A percentile compares a stretch with the other conserved stretches of the same genome.
Evolutionary conservation across 495 filamentous ascomycete genomes (phyloP).

Genomic region (Neurospora sp.): DNA sequence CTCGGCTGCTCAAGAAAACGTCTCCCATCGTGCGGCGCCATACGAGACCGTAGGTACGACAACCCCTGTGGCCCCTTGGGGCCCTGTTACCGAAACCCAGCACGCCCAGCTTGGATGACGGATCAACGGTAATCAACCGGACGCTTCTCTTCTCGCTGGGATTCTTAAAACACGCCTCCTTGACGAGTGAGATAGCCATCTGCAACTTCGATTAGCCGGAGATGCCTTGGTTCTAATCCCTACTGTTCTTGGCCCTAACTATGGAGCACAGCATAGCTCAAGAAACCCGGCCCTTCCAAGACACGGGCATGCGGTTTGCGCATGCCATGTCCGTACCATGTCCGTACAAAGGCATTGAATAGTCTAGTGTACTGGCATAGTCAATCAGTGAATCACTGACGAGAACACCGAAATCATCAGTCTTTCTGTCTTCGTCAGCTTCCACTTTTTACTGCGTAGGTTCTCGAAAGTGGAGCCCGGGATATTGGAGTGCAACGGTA

Average conservation of each 20-base stretch:
- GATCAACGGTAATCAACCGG: neutral
- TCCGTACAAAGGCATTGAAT: neutral
- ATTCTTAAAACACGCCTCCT: neutral
- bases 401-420: neutral
- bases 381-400: neutral
- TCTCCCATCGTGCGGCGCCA: neutral
- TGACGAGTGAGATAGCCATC: neutral
- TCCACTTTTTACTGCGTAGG: neutral
- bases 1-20: neutral
- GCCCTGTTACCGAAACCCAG: neutral
- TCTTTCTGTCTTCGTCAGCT: neutral
- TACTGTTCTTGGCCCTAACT: neutral
- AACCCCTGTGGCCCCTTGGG: neutral
- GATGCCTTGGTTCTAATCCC: neutral
- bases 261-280: neutral
- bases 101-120: neutral
- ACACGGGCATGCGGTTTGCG: neutral
- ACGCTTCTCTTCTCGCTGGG: neutral
- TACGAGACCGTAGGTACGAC: neutral
- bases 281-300: neutral
- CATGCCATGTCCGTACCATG: neutral
- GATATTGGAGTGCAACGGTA: neutral
- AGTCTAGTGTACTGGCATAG: neutral
- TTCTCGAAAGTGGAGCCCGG: neutral
- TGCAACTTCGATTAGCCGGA: neutral